Evolutionary conservation across 345 rosid species (phyloP), one percentile per base, ranked within the genome.

Genomic region (Salix brachista): DNA sequence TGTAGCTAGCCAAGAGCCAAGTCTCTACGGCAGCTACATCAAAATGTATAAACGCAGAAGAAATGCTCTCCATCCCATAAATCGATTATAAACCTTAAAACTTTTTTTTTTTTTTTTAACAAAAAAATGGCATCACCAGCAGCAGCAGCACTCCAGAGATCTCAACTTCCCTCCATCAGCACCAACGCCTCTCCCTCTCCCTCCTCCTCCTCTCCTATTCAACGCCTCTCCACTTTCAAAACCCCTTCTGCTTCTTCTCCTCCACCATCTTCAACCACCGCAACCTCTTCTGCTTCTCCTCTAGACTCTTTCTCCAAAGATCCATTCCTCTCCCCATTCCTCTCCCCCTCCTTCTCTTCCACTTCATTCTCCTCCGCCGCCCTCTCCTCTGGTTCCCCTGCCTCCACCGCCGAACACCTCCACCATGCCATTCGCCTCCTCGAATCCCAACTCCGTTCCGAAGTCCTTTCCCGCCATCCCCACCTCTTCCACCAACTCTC

Each of bases 341-440:
- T 96, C 56, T 96, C 98, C 26, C 65, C 95, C 1, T 86, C 96
- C 52, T 96, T 96, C 85, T 96, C 99, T 62, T 87, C 98, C 83
- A 81, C 93, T 44, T 80, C 98, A 21, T 96, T 96, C 87, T 96
- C 97, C 79, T 90, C 97, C 42, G 92, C 98, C 19, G 98, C 98
- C 14, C 97, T 96, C 74, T 91, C 99, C 65, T 92, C 99, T 68
- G 98, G 99, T 72, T 94, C 98, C 71, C 99, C 99, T 0, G 99
- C 99, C 79, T 96, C 98, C 78, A 96, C 97, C 61, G 97, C 97
- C 82, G 99, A 96, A 78, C 94, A 89, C 75, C 98, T 96, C 76
- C 97, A 91, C 90, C 90, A 90, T 65, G 94, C 98, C 67, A 96
- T 94, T 75, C 97, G 92, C 69, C 94, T 91, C 76, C 97, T 96